Base-by-base conservation (phyloP, 2,329 filamentous ascomycete species). In the Fusarium torulosum region DNA sequence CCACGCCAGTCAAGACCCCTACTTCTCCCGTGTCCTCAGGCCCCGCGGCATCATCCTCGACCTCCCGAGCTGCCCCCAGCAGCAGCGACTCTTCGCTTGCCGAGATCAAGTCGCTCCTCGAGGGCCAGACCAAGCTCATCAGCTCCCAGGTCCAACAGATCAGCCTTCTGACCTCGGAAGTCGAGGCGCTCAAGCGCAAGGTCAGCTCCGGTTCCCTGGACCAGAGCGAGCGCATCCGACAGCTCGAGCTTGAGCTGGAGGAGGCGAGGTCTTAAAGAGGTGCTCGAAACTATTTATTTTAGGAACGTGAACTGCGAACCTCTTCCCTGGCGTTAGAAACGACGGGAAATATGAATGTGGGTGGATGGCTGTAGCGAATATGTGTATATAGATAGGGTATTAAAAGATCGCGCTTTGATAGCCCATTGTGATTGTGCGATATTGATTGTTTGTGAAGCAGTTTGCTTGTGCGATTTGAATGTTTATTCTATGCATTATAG, bases 171-270 rank as follows among this genome's bases (percentile, higher is more conserved):
- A 87, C 91, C 4, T 79, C 82, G 29, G 92, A 96, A 78, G 90
- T 97, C 15, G 93, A 96, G 75, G 85, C 86, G 17, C 84, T 97
- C 71, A 97, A 96, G 86, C 88, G 88, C 79, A 91, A 89, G 78
- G 84, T 94, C 60, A 87, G 86, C 37, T 71, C 77, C 2, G 77
- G 78, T 20, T 82, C 83, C 15, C 83, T 86, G 72, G 88, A 90
- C 74, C 88, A 91, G 82, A 90, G 84, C 76, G 88, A 91, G 79
- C 83, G 88, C 49, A 91, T 91, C 74, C 81, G 88, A 67, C 88
- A 90, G 77, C 76, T 91, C 59, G 89, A 91, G 79, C 80, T 91
- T 51, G 89, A 91, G 78, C 79, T 91, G 37, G 89, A 91, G 75
- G 86, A 86, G 75, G 83, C 86, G 21, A 82, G 86, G 70, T 90